Evolutionary conservation across 129 eudicot species (phyloP), one percentile per base, ranked within the genome.

Genomic region (Escallonia herrerae): DNA sequence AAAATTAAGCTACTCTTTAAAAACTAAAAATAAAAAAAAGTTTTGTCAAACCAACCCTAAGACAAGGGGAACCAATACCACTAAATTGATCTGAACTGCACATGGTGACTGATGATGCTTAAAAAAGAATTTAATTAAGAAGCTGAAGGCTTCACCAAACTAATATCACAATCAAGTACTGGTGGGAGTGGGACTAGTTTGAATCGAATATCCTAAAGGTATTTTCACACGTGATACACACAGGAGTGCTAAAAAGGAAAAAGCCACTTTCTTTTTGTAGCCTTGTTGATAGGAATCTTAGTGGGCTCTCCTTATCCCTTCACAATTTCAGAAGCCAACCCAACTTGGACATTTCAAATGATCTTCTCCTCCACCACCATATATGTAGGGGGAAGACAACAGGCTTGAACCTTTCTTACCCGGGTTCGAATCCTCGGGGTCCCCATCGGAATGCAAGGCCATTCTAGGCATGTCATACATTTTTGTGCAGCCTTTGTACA

Each of bases 401-500:
- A 33, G 64, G 58, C 65, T 58, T 11, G 33, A 61, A 15, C 40
- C 50, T 37, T 49, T 14, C n/a, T 50, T 51, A 38, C 49, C 54
- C 3, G 3, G 13, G 37, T 41, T 66, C 49, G 42, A 41, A 22
- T 54, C 53, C 42, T 39, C 9, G 43, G n/a, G n/a, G n/a, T 37
- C 42, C 44, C 22, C 33, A 0, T 2, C 39, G 2, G 15, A 37
- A 47, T 65, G 62, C 60, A 40, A 50, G 7, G 14, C 50, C 15
- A 38, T 9, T 15, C 13, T 15, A 6, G 3, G 14, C 6, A 58
- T 45, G 10, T 41, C 53, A 14, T 46, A 64, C 41, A 53, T 14
- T 44, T 61, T 65, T 62, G 12, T 7, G 12, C 73, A 63, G 72
- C 56, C 13, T 40, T 71, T 79, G 60, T 74, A 72, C 71, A 72